Base-by-base conservation (phyloP, 2,329 filamentous ascomycete species). In the Talaromyces albobiverticillius region DNA sequence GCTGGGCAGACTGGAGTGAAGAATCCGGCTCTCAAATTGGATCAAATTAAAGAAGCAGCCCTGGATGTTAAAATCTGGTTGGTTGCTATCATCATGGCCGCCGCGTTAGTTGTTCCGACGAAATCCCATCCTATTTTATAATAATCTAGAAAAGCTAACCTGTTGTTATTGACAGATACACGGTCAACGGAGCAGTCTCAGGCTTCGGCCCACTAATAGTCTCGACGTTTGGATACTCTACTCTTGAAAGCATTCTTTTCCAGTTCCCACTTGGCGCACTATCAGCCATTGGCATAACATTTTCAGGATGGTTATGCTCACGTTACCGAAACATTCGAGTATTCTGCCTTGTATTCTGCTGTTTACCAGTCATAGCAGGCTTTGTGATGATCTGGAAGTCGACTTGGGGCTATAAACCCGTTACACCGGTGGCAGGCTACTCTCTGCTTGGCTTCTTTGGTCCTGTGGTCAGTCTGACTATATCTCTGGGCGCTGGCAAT, bases 321-420 rank as follows among this genome's bases (percentile, higher is more conserved):
- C 75, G 77, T 1, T 73, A 86, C 51, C 77, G 73, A 2, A 86
- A 90, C 62, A 82, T 86, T 11, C 81, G 87, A 13, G 79, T 90
- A 46, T 66, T 83, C 5, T 80, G 89, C 68, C 76, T 91, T 1
- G 69, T 88, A 4, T 43, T 81, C 3, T 87, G 83, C 60, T 90
- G 86, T 56, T 75, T 91, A 0, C 88, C 87, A 0, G 86, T 90
- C 50, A 88, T 91, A 46, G 85, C 85, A 0, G 87, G 88, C 1
- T 90, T 85, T 63, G 82, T 79, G 3, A 82, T 90, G 67, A 89
- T 92, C 61, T 91, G 88, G 88, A 87, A 84, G 66, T 82, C 73
- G 2, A 62, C 67, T 8, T 82, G 88, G 88, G 77, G 76, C 6
- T 78, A 85, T 58, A 85, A 81, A 38, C 83, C 87, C 1, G 81